These are phyloP conservation scores for Tetrapyrgos nigripes DNA, from an alignment of 1,284 basidiomycete genomes.

Conservation along the genomic window DNA sequence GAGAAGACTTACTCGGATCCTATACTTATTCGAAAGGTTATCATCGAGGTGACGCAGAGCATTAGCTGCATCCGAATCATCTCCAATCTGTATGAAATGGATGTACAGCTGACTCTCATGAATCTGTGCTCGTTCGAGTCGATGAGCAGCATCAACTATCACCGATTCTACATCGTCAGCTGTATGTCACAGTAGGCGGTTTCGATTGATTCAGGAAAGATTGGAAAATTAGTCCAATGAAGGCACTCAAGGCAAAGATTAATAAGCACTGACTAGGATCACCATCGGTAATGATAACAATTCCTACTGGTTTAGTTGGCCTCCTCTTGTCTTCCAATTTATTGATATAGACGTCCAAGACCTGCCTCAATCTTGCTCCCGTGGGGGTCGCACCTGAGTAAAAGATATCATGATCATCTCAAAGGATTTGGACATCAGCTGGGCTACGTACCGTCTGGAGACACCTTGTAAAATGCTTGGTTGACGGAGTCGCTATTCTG, in stretches of 20 bases:
- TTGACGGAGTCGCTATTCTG: constrained; percentile 16
- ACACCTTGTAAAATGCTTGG: constrained; percentile 35
- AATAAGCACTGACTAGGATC: constrained; percentile 15
- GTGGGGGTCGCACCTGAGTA: constrained; percentile 20
- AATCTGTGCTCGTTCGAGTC: constrained; percentile 40
- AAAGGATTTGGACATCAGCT: background rate
- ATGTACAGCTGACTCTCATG: constrained; percentile 49
- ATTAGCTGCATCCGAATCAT: constrained; percentile 26
- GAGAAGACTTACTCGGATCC: constrained; percentile 23
- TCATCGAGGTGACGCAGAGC: constrained; percentile 28
- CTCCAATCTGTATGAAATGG: constrained; percentile 42
- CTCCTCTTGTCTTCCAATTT: constrained; percentile 16
- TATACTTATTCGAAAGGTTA: background rate
- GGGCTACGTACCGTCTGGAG: constrained; percentile 33
- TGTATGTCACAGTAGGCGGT: background rate
- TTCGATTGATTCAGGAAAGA: constrained; percentile 6
- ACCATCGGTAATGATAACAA: constrained; percentile 29
- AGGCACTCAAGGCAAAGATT: too few relatives aligned
- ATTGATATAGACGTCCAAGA: constrained; percentile 19
- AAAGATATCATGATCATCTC: background rate
- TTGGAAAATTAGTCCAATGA: too few relatives aligned
- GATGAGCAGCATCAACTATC: background rate
- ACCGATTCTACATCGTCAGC: background rate
- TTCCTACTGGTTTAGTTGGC: constrained; percentile 22
- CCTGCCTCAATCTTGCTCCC: constrained; percentile 15